These are phyloP conservation scores for Chloris gayana DNA, from an alignment of 176 grass and related monocot genomes.

Conservation along the genomic window DNA sequence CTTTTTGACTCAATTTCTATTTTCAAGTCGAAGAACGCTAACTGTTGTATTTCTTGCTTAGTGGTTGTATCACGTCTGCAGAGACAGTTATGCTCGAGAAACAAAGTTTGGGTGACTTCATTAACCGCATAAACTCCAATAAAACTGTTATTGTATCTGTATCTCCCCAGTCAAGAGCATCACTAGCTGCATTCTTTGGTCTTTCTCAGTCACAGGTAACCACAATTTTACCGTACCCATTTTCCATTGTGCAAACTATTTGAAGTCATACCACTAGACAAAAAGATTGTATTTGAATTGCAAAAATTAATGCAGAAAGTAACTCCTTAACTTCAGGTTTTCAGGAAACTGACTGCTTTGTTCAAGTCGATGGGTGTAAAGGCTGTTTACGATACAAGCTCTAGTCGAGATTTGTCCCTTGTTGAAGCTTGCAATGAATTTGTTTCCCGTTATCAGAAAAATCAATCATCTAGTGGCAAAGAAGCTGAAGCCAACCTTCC, in stretches of 20 bases:
- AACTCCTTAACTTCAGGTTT: conserved; percentile 56
- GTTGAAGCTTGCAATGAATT: conserved; percentile 96
- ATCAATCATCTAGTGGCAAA: conserved; percentile 46
- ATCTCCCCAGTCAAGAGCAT: conserved; percentile 96
- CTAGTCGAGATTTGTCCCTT: conserved; percentile 81
- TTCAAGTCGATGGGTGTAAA: conserved; percentile 91
- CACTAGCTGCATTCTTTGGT: conserved; percentile 82
- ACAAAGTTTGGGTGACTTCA: conserved; percentile 87
- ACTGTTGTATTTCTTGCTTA: conserved; percentile 46
- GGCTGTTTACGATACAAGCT: conserved; percentile 87
- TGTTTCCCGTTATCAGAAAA: conserved; percentile 65
- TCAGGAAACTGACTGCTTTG: conserved; percentile 74
- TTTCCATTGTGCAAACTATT: neutral
- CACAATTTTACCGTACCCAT: neutral
- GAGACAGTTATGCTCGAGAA: conserved; percentile 99
- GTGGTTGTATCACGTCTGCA: conserved; percentile 95
- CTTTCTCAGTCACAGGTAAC: conserved; percentile 82
- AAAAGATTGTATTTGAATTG: neutral
- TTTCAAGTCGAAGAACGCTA: conserved; percentile 17
- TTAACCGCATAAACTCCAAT: conserved; percentile 62
- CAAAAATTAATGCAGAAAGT: neutral
- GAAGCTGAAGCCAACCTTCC: conserved; percentile 69
- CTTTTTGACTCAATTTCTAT: neutral
- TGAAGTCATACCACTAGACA: neutral
- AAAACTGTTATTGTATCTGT: conserved; percentile 82